Base-by-base conservation (phyloP, 1,284 basidiomycete species). In the Exsudoporus floridanus region DNA sequence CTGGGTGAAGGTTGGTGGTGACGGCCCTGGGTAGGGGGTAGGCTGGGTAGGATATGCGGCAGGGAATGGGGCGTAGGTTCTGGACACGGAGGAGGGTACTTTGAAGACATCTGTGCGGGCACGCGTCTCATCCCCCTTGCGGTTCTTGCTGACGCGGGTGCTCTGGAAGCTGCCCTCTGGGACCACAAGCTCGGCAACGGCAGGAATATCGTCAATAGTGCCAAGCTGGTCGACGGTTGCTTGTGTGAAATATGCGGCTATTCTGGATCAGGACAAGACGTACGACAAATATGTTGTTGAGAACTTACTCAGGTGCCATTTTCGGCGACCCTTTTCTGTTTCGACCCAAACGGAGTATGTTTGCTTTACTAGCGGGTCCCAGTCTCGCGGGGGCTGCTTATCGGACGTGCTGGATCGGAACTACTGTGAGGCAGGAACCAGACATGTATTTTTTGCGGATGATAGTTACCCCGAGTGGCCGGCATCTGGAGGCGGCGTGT, bases 211-310 rank as follows among this genome's bases (percentile, higher is more conserved):
- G 57, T 88, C 84, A 43, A 90, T 77, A 3, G 85, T 86, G 37
- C 75, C 75, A 35, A 89, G 74, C 40, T 78, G 73, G 64, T 87
- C 83, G 25, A 87, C 80, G 6, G 84, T 85, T 7, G 77, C 73
- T 59, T 88, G 86, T 18, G 87, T 88, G 65, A 88, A 90, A 69
- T 90, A 90, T 5, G 88, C 86, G 60, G 86, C 87, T 89, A 60
- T 53, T 53, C 50, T 48, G 21, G 36, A 57, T 57, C 55, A 62
- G 54, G 49, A 52, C 37, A 40, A 35, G 40, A 38, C 21, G 46
- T 51, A 38, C 40, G 35, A 49, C 18, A 40, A 44, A 48, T 37
- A 18, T 25, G 28, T 23, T 28, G 65, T 72, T 61, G 39, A 33
- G 25, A 43, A 64, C 75, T 56, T 63, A 90, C 87, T 90, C 43